Evolutionary conservation across 1,284 basidiomycete genomes (phyloP).

Genomic region (Testicularia cyperi): DNA sequence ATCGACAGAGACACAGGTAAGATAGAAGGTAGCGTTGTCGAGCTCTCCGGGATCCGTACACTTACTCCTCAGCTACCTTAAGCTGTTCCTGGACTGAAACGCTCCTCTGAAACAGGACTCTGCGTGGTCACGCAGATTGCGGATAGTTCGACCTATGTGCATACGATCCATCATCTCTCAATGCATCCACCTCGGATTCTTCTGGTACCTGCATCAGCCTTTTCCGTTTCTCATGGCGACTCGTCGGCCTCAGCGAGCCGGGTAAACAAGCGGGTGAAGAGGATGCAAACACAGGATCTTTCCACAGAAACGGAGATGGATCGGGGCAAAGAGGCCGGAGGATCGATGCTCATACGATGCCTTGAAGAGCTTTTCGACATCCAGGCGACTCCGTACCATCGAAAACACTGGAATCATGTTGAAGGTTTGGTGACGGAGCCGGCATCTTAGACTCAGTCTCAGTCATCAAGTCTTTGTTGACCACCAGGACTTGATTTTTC

Average conservation of each 20-base stretch:
- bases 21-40: too few relatives aligned
- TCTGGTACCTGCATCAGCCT: constrained; percentile 60
- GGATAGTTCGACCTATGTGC: constrained; percentile 69
- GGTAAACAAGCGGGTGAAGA: constrained; percentile 5
- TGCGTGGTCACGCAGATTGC: constrained; percentile 62
- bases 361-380: constrained; percentile 72
- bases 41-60: too few relatives aligned
- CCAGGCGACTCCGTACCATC: constrained; percentile 69
- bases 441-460: constrained; percentile 9
- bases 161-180: constrained; percentile 81
- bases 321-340: background rate
- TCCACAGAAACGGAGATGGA: too few relatives aligned
- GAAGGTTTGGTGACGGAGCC: constrained; percentile 71
- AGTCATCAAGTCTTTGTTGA: too few relatives aligned
- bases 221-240: background rate
- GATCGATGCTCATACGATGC: constrained; percentile 68
- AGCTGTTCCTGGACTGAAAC: background rate
- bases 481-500: too few relatives aligned
- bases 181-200: constrained; percentile 72
- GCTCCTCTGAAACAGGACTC: constrained; percentile 60
- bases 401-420: constrained; percentile 78
- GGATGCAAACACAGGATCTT: background rate
- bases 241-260: background rate
- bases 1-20: constrained; percentile 77
- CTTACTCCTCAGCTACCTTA: too few relatives aligned